Percentiles rank a stretch among this genome's conserved stretches.
Conservation (phyloP, 1,284 basidiomycete species). For the Cutaneotrichosporon spelunceum region DNA sequence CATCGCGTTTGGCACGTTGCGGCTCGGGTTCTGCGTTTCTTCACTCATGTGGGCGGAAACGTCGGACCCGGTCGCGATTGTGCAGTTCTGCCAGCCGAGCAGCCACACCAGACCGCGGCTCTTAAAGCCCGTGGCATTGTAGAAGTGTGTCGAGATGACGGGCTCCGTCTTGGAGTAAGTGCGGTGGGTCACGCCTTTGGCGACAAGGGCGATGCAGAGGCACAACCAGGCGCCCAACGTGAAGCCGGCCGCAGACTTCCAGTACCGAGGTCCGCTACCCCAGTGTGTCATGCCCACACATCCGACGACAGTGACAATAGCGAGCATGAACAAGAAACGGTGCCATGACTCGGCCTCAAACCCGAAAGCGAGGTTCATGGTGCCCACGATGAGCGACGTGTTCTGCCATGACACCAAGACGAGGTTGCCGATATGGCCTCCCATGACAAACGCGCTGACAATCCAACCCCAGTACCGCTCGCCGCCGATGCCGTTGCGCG, state of each 20-base stretch:
- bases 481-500: conserved; percentile 44
- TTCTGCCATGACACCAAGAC: conserved; percentile 45
- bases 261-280: conserved; percentile 44
- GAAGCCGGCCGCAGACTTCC: conserved; percentile 35
- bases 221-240: conserved; percentile 34
- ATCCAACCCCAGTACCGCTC: conserved; percentile 51
- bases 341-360: conserved; percentile 40
- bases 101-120: conserved; percentile 43
- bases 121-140: conserved; percentile 36
- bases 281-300: conserved; percentile 39
- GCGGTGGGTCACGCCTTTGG: conserved; percentile 29
- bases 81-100: conserved; percentile 46
- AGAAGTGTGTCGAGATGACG: conserved; percentile 26
- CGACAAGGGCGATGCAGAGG: conserved; percentile 42
- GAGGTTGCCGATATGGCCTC: conserved; percentile 47
- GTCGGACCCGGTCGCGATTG: conserved; percentile 42
- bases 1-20: conserved; percentile 51
- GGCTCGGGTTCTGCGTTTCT: conserved; percentile 49
- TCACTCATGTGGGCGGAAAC: conserved; percentile 41
- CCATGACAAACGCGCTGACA: conserved; percentile 47
- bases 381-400: conserved; percentile 39
- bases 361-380: conserved; percentile 37
- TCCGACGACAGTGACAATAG: conserved; percentile 38
- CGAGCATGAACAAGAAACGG: conserved; percentile 42
- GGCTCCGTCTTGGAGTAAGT: conserved; percentile 11